Conservation (phyloP, 2,329 filamentous ascomycete species). For the Seiridium cupressi region DNA sequence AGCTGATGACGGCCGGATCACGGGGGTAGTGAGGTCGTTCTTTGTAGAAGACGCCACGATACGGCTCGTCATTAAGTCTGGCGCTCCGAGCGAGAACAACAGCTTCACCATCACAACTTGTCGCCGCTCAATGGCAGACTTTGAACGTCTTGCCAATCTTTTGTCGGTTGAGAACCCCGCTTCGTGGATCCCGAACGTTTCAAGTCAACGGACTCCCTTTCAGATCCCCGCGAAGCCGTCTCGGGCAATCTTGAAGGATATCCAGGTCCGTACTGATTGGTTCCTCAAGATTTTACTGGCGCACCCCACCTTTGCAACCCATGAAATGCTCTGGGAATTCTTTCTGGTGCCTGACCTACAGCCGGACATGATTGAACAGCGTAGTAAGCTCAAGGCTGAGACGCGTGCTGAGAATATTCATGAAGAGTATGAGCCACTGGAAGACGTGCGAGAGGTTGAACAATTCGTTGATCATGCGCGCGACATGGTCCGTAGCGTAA, state of each 20-base stretch:
- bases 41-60: constrained; percentile 97
- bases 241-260: constrained; percentile 79
- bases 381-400: constrained; percentile 83
- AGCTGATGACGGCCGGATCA: constrained; percentile 76
- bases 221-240: constrained; percentile 92
- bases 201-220: constrained; percentile 80
- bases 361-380: constrained; percentile 82
- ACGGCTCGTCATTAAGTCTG: constrained; percentile 90
- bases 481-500: constrained; percentile 83
- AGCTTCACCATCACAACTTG: constrained; percentile 95
- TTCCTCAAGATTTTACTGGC: constrained; percentile 84
- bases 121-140: constrained; percentile 81
- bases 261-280: constrained; percentile 81
- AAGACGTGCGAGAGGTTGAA: constrained; percentile 84
- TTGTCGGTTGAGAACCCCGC: constrained; percentile 88
- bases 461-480: constrained; percentile 88
- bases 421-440: constrained; percentile 84
- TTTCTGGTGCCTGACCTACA: constrained; percentile 95
- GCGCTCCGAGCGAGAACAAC: constrained; percentile 75
- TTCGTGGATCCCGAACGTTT: constrained; percentile 85
- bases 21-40: constrained; percentile 89
- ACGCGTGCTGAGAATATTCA: constrained; percentile 78
- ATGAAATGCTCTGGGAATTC: constrained; percentile 99
- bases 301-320: constrained; percentile 90
- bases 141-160: constrained; percentile 84